Evolutionary conservation across 768 basidiomycete species (phyloP), one percentile per base, ranked within the genome.

Genomic region (Mycena olivaceomarginata): DNA sequence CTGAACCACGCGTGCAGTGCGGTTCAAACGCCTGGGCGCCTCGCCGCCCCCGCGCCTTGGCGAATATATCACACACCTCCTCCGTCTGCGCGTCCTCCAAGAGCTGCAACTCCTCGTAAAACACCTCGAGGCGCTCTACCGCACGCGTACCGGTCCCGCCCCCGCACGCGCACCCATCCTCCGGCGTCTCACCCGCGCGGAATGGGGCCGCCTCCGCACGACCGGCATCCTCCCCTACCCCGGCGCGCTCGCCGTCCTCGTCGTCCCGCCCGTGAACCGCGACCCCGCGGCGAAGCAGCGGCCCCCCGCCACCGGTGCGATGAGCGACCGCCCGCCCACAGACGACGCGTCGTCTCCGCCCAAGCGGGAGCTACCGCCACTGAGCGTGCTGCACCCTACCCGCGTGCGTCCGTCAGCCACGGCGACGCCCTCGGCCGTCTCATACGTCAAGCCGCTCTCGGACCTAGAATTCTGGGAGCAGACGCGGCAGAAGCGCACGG

Each of bases 61-160:
- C 11, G 85, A 89, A 37, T 93, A 96, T 59, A 89, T 95, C 46
- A 86, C 87, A 2, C 93, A 96, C 80, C 87, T 93, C 31, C 86
- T 97, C 12, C 94, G 95, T 60, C 83, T 94, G 16, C 92, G 96
- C 20, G 90, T 96, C 15, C 85, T 97, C 2, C 95, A 96, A 82
- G 96, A 97, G 80, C 84, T 97, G 8, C 89, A 93, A 51, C 83
- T 96, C 7, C 83, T 96, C 56, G 87, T 85, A 0, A 89, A 90
- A 15, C 83, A 82, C 9, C 82, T 94, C 60, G 83, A 87, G 40
- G 15, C 13, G 0, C 77, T 79, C 75, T 62, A 79, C 68, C 56
- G 71, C 79, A 56, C 76, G 72, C 39, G 79, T 67, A 63, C 71
- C 64, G 74, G 63, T 79, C 79, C 74, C 75, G 68, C 62, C 37